These are phyloP conservation scores for Penicillium longicatenatum DNA, from an alignment of 495 filamentous ascomycete genomes.

Conservation along the genomic window DNA sequence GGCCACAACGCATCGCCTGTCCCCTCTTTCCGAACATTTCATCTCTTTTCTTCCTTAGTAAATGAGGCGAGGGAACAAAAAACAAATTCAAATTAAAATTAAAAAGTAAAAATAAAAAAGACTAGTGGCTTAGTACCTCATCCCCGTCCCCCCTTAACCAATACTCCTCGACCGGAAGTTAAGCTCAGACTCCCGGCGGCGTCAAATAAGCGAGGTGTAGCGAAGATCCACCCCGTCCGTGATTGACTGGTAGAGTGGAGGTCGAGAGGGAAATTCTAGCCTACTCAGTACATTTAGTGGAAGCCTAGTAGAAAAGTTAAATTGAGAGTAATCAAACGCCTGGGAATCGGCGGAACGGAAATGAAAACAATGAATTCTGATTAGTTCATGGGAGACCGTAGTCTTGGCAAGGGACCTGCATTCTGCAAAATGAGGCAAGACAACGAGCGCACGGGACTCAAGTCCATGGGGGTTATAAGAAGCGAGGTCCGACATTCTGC, in stretches of 20 bases:
- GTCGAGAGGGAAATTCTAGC: background rate
- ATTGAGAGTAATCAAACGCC: background rate
- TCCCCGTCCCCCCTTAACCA: background rate
- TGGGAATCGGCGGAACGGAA: background rate
- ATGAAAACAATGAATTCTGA: background rate
- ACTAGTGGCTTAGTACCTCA: background rate
- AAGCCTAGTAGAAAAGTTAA: no score
- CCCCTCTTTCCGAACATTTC: background rate
- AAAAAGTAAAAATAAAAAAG: background rate
- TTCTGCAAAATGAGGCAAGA: constrained; percentile 2
- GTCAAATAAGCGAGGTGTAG: constrained; percentile 1
- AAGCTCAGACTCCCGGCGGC: constrained; percentile 1
- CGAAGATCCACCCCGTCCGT: background rate
- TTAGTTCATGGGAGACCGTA: background rate
- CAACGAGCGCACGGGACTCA: constrained; percentile 1
- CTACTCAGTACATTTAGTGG: background rate
- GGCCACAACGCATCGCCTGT: background rate
- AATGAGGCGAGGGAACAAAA: no score
- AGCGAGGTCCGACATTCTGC: background rate
- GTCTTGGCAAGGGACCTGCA: constrained; percentile 1
- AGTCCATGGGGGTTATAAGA: background rate
- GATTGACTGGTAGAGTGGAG: background rate
- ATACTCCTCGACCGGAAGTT: constrained; percentile 1
- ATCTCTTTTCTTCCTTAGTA: no score
- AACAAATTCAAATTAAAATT: no score